These are phyloP conservation scores for Asterella californica DNA, from an alignment of 225 moss, liverwort and hornwort genomes.

Conservation along the genomic window DNA sequence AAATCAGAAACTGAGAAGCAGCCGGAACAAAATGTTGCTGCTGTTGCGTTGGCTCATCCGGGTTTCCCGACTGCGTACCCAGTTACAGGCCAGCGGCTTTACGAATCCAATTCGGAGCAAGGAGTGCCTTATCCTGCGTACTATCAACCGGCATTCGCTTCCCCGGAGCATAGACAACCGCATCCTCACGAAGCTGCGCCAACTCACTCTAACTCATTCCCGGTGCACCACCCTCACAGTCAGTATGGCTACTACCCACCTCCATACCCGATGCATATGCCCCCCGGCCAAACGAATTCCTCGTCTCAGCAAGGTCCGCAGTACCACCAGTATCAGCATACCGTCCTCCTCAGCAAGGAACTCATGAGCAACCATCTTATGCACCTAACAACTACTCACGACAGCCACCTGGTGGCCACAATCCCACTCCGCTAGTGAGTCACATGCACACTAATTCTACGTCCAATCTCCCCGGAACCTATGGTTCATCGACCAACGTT, in stretches of 20 bases:
- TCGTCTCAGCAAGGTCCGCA: background rate
- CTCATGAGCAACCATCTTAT: background rate
- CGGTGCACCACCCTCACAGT: background rate
- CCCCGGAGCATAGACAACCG: background rate
- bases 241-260: conserved; percentile 12
- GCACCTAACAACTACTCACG: background rate
- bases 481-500: background rate
- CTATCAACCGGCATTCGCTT: conserved; percentile 4
- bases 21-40: background rate
- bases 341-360: background rate
- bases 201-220: background rate
- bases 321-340: background rate
- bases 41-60: too few species aligned
- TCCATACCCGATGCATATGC: conserved; percentile 1
- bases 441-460: background rate
- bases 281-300: background rate
- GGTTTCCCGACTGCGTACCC: background rate
- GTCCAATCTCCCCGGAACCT: background rate
- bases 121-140: background rate
- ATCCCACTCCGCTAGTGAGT: background rate
- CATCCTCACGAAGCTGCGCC: background rate
- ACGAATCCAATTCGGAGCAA: background rate
- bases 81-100: background rate
- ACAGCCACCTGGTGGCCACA: background rate
- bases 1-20: background rate